phyloP scores from a whole-genome alignment of 495 filamentous ascomycete species.

The Penicillium argentinense region DNA sequence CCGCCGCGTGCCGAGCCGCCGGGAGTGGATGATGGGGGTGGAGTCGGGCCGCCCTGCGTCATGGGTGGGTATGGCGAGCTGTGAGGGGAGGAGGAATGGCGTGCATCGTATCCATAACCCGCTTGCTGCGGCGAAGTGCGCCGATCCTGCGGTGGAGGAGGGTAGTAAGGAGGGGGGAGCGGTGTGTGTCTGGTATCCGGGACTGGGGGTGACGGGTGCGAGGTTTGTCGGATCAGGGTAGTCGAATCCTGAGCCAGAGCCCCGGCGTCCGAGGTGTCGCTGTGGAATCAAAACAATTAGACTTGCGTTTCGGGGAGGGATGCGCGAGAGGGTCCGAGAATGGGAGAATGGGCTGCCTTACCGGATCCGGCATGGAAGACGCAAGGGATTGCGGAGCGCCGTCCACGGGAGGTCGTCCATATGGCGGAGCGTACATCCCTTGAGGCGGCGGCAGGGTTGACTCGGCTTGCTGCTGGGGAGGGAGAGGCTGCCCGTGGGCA shows the following conservation, averaged over 20 bases:
- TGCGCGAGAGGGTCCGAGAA: background rate
- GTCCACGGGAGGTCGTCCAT: slow-evolving; percentile 35
- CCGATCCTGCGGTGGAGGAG: slow-evolving; percentile 46
- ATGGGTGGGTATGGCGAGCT: slow-evolving; percentile 49
- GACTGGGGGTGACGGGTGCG: slow-evolving; percentile 51
- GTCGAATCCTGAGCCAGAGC: slow-evolving; percentile 49
- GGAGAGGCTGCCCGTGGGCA: slow-evolving; percentile 73
- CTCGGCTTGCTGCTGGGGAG: slow-evolving; percentile 53
- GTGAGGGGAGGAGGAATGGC: slow-evolving; percentile 52
- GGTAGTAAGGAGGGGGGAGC: slow-evolving; percentile 48
- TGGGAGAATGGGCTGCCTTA: slow-evolving; percentile 34
- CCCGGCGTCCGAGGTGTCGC: slow-evolving; percentile 46
- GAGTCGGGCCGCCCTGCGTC: slow-evolving; percentile 14
- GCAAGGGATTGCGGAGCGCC: slow-evolving; percentile 42
- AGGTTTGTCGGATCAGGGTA: slow-evolving; percentile 57
- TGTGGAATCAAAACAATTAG: slow-evolving; percentile 25
- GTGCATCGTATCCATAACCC: slow-evolving; percentile 46
- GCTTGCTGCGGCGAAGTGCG: slow-evolving; percentile 53
- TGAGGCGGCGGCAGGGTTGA: slow-evolving; percentile 51
- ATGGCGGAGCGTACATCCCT: slow-evolving; percentile 43
- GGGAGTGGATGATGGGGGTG: slow-evolving; percentile 34
- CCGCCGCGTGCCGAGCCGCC: slow-evolving; percentile 42
- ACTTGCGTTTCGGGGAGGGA: slow-evolving; percentile 8
- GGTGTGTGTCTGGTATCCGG: slow-evolving; percentile 50
- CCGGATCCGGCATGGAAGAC: slow-evolving; percentile 43